phyloP scores from a whole-genome alignment of 2,329 filamentous ascomycete genomes.

The Zymoseptoria crescenta region DNA sequence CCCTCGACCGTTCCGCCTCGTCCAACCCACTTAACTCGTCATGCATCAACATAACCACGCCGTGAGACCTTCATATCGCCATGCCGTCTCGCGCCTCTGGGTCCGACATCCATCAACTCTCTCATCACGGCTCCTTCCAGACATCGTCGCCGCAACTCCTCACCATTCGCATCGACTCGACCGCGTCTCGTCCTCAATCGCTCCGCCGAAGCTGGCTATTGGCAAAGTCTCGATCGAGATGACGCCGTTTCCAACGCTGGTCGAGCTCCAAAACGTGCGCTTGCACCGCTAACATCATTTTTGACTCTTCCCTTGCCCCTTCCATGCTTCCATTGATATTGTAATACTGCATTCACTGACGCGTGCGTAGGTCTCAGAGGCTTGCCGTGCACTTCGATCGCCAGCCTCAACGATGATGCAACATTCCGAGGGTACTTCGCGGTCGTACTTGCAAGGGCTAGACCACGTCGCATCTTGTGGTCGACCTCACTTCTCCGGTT shows the following conservation, averaged over 20 bases:
- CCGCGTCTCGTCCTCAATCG: neutral
- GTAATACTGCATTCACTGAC: neutral
- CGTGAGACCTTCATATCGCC: slow-evolving; percentile 4
- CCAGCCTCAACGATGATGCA: neutral
- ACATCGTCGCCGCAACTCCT: neutral
- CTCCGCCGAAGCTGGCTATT: neutral
- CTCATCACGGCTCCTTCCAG: neutral
- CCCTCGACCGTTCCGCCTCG: slow-evolving; percentile 6
- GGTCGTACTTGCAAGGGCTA: neutral
- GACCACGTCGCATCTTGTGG: neutral
- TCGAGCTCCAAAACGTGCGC: neutral
- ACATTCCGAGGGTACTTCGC: neutral
- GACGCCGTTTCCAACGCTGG: neutral
- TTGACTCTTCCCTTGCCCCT: neutral
- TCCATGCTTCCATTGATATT: neutral
- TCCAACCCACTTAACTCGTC: neutral
- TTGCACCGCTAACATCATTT: neutral
- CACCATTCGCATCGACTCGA: neutral
- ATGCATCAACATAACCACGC: slow-evolving; percentile 1
- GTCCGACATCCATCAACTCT: neutral
- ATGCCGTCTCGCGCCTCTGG: neutral
- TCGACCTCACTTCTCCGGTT: neutral
- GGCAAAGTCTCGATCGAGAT: neutral
- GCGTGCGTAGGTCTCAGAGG: neutral
- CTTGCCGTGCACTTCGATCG: neutral